Evolutionary conservation across 805 yeast species (phyloP).

Genomic region (Candida anglica): DNA sequence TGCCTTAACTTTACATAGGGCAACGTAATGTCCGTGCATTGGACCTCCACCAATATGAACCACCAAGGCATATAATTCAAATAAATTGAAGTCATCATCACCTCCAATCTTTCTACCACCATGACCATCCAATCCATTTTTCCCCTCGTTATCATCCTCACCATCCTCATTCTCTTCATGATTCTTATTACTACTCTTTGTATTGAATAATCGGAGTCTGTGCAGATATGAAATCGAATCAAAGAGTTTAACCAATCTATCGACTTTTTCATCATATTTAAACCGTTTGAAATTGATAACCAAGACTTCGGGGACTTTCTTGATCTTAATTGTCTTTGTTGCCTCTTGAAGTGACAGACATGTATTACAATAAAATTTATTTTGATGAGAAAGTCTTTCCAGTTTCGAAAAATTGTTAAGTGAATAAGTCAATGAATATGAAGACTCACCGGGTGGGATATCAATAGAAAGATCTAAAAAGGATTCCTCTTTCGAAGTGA

Average conservation of each 20-base stretch:
- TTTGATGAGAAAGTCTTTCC: conserved; percentile 80
- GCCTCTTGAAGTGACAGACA: conserved; percentile 94
- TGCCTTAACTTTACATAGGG: conserved; percentile 71
- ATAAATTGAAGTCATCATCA: conserved; percentile 47
- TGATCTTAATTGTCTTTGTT: conserved; percentile 79
- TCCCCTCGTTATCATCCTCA: conserved; percentile 44
- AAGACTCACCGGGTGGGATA: conserved; percentile 55
- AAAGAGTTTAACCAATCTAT: conserved; percentile 79
- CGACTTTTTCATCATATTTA: conserved; percentile 81
- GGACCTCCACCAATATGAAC: conserved; percentile 98
- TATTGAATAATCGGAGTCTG: conserved; percentile 63
- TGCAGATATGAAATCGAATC: conserved; percentile 81
- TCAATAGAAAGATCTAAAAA: conserved; percentile 87
- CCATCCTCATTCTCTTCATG: too few relatives aligned
- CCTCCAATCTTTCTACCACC: too few relatives aligned
- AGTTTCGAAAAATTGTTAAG: conserved; percentile 77
- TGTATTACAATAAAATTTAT: conserved; percentile 88
- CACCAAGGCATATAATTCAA: conserved; percentile 81
- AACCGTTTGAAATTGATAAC: conserved; percentile 88
- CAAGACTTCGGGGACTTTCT: conserved; percentile 69
- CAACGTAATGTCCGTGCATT: conserved; percentile 93
- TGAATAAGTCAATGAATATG: conserved; percentile 69
- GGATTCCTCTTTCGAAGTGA: conserved; percentile 76
- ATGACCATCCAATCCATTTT: neutral
- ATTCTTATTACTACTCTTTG: too few relatives aligned